Percentiles rank a stretch among this genome's conserved stretches.
These are phyloP conservation scores for Camellia japonica DNA, from an alignment of 148 eudicot species.

Conservation along the genomic window DNA sequence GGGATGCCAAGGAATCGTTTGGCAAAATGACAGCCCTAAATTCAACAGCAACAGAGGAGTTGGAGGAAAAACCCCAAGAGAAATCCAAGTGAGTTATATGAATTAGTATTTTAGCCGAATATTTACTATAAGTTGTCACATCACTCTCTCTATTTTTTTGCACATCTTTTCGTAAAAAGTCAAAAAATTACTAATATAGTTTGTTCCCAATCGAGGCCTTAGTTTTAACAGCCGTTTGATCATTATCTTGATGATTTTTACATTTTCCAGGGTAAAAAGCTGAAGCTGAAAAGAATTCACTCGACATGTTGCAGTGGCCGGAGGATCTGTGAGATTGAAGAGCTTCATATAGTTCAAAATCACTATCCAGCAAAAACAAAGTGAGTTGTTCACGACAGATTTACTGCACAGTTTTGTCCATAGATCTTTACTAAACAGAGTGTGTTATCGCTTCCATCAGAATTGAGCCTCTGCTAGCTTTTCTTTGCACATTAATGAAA, in stretches of 20 bases:
- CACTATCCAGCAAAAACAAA: slow-evolving; percentile 8
- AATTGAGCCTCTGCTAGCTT: neutral
- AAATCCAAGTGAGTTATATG: slow-evolving; percentile 44
- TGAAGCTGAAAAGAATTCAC: slow-evolving; percentile 19
- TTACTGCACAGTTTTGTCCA: slow-evolving; percentile 10
- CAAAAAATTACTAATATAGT: too few species aligned
- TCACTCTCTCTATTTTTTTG: too few species aligned
- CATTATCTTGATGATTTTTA: neutral
- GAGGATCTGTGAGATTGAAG: slow-evolving; percentile 4
- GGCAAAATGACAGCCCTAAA: slow-evolving; percentile 67
- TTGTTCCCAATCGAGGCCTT: neutral
- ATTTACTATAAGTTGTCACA: neutral
- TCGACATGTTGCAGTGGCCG: neutral
- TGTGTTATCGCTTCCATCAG: neutral
- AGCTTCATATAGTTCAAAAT: slow-evolving; percentile 6
- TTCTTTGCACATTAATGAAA: neutral
- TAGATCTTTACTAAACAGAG: neutral
- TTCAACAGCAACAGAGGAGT: slow-evolving; percentile 38
- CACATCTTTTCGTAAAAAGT: too few species aligned
- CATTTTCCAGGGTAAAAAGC: slow-evolving; percentile 32
- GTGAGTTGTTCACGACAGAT: neutral
- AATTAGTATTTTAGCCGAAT: too few species aligned
- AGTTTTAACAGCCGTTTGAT: neutral
- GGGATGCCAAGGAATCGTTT: slow-evolving; percentile 87
- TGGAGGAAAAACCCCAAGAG: slow-evolving; percentile 46